Evolutionary conservation across 2,329 filamentous ascomycete species (phyloP).

Genomic region (Stagonosporopsis chrysanthemi): DNA sequence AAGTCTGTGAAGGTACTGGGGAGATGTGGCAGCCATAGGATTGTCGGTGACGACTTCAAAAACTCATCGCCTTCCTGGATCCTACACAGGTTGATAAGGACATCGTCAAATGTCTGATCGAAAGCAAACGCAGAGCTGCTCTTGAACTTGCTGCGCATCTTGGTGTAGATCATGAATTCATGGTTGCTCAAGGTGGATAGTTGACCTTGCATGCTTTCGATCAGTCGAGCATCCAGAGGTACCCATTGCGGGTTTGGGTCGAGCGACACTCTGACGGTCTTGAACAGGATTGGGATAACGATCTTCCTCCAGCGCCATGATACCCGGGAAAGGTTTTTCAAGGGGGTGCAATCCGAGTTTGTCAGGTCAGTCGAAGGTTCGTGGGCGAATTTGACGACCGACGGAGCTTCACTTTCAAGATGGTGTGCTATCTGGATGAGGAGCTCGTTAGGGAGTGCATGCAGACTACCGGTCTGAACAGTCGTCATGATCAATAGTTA

Average conservation of each 20-base stretch:
- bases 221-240: conserved; percentile 42
- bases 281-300: conserved; percentile 45
- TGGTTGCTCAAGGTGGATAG: conserved; percentile 42
- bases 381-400: conserved; percentile 40
- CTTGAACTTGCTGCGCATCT: conserved; percentile 45
- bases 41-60: conserved; percentile 32
- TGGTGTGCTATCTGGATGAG: conserved; percentile 44
- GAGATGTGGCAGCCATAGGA: conserved; percentile 45
- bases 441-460: conserved; percentile 47
- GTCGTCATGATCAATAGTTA: not conserved
- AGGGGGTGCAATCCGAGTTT: conserved; percentile 23
- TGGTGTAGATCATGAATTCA: conserved; percentile 43
- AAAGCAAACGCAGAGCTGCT: conserved; percentile 39
- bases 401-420: conserved; percentile 43
- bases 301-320: conserved; percentile 45
- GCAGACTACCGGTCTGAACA: conserved; percentile 21
- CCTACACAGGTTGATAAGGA: conserved; percentile 44
- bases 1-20: conserved; percentile 33
- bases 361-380: conserved; percentile 43
- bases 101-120: conserved; percentile 40
- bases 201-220: conserved; percentile 45
- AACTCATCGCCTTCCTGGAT: conserved; percentile 43
- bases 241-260: conserved; percentile 44
- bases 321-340: conserved; percentile 45
- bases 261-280: conserved; percentile 36